phyloP scores from a whole-genome alignment of 805 yeast species.

The Lipomyces yamanashiensis region DNA sequence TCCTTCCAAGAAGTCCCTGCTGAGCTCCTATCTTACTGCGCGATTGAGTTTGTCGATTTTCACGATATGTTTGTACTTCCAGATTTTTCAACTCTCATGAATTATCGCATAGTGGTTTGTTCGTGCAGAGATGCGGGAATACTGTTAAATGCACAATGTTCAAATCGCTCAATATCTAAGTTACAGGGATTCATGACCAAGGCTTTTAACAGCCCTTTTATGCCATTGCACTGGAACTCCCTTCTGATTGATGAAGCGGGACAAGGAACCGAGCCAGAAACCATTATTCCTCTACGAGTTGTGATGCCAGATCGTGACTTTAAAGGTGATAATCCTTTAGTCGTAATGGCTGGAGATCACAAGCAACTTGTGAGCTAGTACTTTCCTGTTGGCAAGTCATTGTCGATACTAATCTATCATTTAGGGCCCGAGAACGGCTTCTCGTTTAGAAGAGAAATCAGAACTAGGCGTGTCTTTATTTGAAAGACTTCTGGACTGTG shows the following conservation, averaged over 20 bases:
- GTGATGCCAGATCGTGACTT: constrained; percentile 20
- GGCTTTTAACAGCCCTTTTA: constrained; percentile 14
- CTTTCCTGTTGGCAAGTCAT: not conserved
- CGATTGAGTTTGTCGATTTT: constrained; percentile 21
- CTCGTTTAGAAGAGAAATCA: constrained; percentile 22
- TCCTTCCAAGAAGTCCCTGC: constrained; percentile 30
- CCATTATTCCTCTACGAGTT: constrained; percentile 25
- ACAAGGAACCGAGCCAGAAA: constrained; percentile 35
- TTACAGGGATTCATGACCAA: constrained; percentile 17
- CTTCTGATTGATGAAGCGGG: constrained; percentile 35
- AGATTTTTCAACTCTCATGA: constrained; percentile 20
- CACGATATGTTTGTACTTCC: constrained; percentile 32
- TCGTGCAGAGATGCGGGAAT: constrained; percentile 31
- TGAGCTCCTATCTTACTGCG: constrained; percentile 28
- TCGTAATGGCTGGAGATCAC: constrained; percentile 37
- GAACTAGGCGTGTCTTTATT: constrained; percentile 30
- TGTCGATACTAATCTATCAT: not conserved
- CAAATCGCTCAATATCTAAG: constrained; percentile 23
- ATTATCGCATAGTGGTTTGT: constrained; percentile 29
- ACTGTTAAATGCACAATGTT: constrained; percentile 26
- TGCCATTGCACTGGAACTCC: constrained; percentile 30
- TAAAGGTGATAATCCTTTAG: constrained; percentile 19
- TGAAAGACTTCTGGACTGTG: constrained; percentile 28
- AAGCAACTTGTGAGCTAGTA: constrained; percentile 22
- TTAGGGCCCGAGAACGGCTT: constrained; percentile 32